Conservation (phyloP, 2,329 filamentous ascomycete species). For the Neopestalotiopsis sp. region DNA sequence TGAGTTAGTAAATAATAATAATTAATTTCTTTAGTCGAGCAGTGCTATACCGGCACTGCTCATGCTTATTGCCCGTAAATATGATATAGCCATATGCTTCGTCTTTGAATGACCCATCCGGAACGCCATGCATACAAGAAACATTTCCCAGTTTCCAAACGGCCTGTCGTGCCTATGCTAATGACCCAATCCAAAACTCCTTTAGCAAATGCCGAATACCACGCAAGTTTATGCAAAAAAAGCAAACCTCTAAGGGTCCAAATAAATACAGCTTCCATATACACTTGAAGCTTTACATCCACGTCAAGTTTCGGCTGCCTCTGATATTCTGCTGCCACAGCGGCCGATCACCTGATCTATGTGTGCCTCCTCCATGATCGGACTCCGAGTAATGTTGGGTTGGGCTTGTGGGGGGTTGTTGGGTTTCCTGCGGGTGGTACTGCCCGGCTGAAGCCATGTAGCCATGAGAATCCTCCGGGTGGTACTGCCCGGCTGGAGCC, state of each 20-base stretch:
- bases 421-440: conserved; percentile 31
- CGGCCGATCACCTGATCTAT: conserved; percentile 39
- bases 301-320: conserved; percentile 52
- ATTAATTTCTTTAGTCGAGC: background rate
- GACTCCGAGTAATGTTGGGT: background rate
- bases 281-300: conserved; percentile 40
- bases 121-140: background rate
- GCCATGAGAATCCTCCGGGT: conserved; percentile 27
- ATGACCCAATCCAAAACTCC: background rate
- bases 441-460: background rate
- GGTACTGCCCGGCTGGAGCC: background rate
- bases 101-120: background rate
- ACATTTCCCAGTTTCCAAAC: background rate
- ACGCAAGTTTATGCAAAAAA: conserved; percentile 6
- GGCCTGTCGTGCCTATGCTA: background rate
- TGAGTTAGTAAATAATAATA: background rate
- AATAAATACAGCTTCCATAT: background rate
- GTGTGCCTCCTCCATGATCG: conserved; percentile 29
- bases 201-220: background rate
- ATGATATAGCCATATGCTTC: background rate
- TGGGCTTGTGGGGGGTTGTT: conserved; percentile 35
- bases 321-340: conserved; percentile 61
- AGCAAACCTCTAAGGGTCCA: background rate
- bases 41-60: background rate
- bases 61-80: background rate